A percentile compares a stretch with the other conserved stretches of the same genome.
Evolutionary conservation across 495 filamentous ascomycete species (phyloP).

Genomic region (Aspergillus hancockii): DNA sequence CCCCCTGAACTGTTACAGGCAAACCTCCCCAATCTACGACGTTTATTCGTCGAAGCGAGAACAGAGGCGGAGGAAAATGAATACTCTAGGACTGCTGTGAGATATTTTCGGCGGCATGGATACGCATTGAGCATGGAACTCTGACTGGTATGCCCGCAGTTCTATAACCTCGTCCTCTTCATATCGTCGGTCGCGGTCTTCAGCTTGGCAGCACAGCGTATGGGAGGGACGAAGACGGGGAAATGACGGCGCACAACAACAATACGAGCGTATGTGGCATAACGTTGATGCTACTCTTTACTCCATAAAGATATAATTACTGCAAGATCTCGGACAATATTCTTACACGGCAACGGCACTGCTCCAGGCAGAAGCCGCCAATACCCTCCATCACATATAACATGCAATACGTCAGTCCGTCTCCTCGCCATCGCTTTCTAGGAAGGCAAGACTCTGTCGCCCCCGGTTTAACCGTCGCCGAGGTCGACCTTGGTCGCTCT

Average conservation of each 20-base stretch:
- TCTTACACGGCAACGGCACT: slow-evolving; percentile 2
- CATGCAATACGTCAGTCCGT: slow-evolving; percentile 45
- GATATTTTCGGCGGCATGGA: neutral
- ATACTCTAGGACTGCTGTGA: slow-evolving; percentile 88
- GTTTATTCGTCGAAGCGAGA: slow-evolving; percentile 92
- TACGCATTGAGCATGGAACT: neutral
- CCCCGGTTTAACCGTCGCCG: slow-evolving; percentile 44
- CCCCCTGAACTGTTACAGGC: slow-evolving; percentile 48
- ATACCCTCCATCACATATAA: neutral
- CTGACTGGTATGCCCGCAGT: slow-evolving; percentile 51
- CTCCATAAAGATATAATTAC: neutral
- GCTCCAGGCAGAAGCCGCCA: slow-evolving; percentile 4
- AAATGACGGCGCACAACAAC: slow-evolving; percentile 27
- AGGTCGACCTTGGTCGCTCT: slow-evolving; percentile 37
- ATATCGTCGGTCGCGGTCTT: slow-evolving; percentile 92
- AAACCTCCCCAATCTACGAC: slow-evolving; percentile 90
- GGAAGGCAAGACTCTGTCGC: slow-evolving; percentile 53
- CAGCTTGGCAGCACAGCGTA: slow-evolving; percentile 82
- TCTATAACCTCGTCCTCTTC: slow-evolving; percentile 96
- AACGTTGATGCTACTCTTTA: neutral
- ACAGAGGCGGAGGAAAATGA: slow-evolving; percentile 93
- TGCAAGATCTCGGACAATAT: neutral
- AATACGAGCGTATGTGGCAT: neutral
- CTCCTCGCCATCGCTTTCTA: slow-evolving; percentile 55
- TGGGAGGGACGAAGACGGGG: slow-evolving; percentile 49